phyloP scores from a whole-genome alignment of 2,329 filamentous ascomycete genomes.

The Leptographium flavum region DNA sequence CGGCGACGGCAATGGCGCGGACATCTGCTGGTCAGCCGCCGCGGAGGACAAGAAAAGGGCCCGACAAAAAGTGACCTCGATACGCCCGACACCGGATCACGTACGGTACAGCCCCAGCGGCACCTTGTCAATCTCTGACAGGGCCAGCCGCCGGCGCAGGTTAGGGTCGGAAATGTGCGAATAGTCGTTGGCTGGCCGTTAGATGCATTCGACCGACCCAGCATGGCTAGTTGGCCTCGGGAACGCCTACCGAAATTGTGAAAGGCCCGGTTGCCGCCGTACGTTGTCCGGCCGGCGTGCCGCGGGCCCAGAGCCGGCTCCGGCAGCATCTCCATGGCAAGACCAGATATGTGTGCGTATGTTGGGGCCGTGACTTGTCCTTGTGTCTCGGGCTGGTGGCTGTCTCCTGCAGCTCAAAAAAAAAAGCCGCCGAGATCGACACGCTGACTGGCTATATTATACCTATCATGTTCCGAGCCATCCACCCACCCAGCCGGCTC shows the following conservation, averaged over 20 bases:
- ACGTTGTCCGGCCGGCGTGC: slow-evolving; percentile 30
- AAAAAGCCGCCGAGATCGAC: no score
- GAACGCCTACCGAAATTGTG: slow-evolving; percentile 48
- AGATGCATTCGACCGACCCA: not conserved
- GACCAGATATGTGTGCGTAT: not conserved
- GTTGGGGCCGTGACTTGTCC: not conserved
- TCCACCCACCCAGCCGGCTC: no score
- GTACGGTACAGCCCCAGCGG: slow-evolving; percentile 59
- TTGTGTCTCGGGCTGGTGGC: no score
- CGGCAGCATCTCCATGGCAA: slow-evolving; percentile 22
- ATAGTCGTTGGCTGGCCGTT: slow-evolving; percentile 21
- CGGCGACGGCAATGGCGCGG: slow-evolving; percentile 59
- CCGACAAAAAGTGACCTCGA: not conserved
- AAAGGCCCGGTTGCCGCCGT: slow-evolving; percentile 54
- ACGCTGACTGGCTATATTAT: no score
- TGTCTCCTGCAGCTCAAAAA: no score
- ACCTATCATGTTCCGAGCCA: no score
- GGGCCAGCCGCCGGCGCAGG: slow-evolving; percentile 57
- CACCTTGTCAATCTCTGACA: slow-evolving; percentile 68
- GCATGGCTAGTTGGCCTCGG: not conserved
- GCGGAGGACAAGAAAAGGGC: not conserved
- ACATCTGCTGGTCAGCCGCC: slow-evolving; percentile 31
- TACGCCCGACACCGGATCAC: not conserved
- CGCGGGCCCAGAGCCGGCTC: slow-evolving; percentile 17
- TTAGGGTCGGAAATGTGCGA: slow-evolving; percentile 58